Conservation (phyloP, 2,329 filamentous ascomycete species). For the Colletotrichum somersetense region DNA sequence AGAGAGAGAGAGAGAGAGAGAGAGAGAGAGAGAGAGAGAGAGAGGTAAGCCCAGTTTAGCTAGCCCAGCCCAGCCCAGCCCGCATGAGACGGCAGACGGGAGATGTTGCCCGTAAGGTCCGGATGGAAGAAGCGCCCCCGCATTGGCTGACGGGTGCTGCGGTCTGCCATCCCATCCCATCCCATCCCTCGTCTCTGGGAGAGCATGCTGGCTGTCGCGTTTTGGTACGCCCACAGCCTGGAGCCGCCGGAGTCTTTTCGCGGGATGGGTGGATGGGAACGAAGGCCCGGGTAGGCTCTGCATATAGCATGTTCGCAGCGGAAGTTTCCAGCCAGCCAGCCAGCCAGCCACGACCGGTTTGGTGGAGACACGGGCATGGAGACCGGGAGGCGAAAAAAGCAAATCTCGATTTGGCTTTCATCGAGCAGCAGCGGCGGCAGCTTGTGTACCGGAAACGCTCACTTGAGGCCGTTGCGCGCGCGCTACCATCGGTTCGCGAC, state of each 20-base stretch:
- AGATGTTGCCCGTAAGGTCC: conserved; percentile 5
- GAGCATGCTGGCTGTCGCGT: no score
- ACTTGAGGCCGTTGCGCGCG: not conserved
- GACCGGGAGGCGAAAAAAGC: conserved; percentile 15
- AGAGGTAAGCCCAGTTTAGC: not conserved
- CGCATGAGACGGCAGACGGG: conserved; percentile 4
- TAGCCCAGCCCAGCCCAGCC: not conserved
- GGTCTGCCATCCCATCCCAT: no score
- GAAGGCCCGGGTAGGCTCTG: not conserved
- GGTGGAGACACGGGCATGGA: conserved; percentile 28
- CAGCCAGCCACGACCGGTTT: conserved; percentile 21
- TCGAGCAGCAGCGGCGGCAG: not conserved
- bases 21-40: not conserved
- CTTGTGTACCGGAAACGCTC: not conserved
- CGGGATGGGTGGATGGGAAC: conserved; percentile 18
- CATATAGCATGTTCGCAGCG: no score
- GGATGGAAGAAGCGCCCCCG: conserved; percentile 24
- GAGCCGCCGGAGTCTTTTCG: conserved; percentile 31
- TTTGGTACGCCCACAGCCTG: not conserved
- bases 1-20: not conserved
- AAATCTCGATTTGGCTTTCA: conserved; percentile 1
- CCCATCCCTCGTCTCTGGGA: not conserved
- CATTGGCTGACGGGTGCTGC: conserved; percentile 14
- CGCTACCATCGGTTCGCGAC: not conserved
- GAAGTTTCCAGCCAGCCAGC: not conserved